A percentile compares a stretch with the other conserved stretches of the same genome.
phyloP scores from a whole-genome alignment of 1,284 basidiomycete species.

The Amylostereum areolatum region DNA sequence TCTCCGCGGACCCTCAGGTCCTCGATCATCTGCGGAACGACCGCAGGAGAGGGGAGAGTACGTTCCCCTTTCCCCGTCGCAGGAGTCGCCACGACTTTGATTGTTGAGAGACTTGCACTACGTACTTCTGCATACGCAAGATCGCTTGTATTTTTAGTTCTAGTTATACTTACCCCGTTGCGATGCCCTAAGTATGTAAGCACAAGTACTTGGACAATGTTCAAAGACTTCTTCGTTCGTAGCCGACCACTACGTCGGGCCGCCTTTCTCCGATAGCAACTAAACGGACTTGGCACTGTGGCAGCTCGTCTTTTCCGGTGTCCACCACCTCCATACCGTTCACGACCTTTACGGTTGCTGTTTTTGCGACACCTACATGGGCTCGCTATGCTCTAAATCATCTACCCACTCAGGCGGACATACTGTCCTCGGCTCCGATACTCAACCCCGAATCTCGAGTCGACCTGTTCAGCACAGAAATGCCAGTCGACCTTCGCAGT shows the following conservation, averaged over 20 bases:
- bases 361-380: constrained; percentile 38
- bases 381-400: constrained; percentile 62
- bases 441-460: too few species aligned
- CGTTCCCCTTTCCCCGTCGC: constrained; percentile 12
- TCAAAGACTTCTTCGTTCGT: too few species aligned
- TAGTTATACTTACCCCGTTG: too few species aligned
- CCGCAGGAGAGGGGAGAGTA: constrained; percentile 30
- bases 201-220: too few species aligned
- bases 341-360: background rate
- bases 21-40: constrained; percentile 16
- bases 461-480: too few species aligned
- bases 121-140: too few species aligned
- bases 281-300: background rate
- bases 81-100: too few species aligned
- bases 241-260: too few species aligned
- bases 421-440: constrained; percentile 35
- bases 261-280: constrained; percentile 4
- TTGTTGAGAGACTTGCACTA: too few species aligned
- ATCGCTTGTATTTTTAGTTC: too few species aligned
- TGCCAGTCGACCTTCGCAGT: too few species aligned
- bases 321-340: background rate
- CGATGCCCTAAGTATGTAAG: too few species aligned
- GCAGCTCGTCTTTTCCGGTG: background rate
- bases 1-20: constrained; percentile 22
- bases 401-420: constrained; percentile 46